Conservation (phyloP, 2,329 filamentous ascomycete species). For the Xylariales sp. region DNA sequence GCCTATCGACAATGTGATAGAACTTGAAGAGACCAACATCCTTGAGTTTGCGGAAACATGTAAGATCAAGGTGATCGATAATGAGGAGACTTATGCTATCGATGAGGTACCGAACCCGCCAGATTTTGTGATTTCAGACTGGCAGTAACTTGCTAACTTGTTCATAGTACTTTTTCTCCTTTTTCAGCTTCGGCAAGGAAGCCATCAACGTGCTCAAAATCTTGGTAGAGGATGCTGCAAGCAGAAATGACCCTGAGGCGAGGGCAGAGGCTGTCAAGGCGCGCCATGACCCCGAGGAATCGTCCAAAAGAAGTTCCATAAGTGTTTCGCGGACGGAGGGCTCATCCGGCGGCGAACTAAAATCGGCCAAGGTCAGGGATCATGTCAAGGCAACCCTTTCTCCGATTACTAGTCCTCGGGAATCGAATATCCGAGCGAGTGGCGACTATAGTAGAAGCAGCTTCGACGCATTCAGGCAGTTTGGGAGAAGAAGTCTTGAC, state of each 20-base stretch:
- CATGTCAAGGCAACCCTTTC: conserved; percentile 58
- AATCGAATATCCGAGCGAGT: conserved; percentile 51
- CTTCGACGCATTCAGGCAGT: conserved; percentile 46
- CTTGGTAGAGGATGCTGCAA: conserved; percentile 62
- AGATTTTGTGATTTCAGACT: conserved; percentile 12
- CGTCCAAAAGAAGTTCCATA: conserved; percentile 11
- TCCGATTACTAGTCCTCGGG: conserved; percentile 36
- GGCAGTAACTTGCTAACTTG: no score
- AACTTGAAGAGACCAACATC: conserved; percentile 88
- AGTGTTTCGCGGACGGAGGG: conserved; percentile 7
- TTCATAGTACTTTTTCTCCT: conserved; percentile 97
- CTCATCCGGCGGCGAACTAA: conserved; percentile 18
- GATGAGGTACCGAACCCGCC: conserved; percentile 66
- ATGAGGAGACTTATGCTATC: conserved; percentile 89
- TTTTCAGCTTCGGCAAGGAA: conserved; percentile 82
- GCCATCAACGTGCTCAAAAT: conserved; percentile 74
- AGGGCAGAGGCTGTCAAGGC: conserved; percentile 10
- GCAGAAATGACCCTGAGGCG: conserved; percentile 31
- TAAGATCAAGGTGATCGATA: conserved; percentile 89
- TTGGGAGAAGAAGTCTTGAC: conserved; percentile 49
- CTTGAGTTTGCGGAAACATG: conserved; percentile 90
- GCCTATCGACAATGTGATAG: conserved; percentile 82
- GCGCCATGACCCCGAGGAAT: conserved; percentile 4
- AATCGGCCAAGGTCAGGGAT: conserved; percentile 43
- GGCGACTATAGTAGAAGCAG: conserved; percentile 48